A percentile compares a stretch with the other conserved stretches of the same genome.
Conservation (phyloP, 140 eudicot species). For the Ambrosia hybrid region DNA sequence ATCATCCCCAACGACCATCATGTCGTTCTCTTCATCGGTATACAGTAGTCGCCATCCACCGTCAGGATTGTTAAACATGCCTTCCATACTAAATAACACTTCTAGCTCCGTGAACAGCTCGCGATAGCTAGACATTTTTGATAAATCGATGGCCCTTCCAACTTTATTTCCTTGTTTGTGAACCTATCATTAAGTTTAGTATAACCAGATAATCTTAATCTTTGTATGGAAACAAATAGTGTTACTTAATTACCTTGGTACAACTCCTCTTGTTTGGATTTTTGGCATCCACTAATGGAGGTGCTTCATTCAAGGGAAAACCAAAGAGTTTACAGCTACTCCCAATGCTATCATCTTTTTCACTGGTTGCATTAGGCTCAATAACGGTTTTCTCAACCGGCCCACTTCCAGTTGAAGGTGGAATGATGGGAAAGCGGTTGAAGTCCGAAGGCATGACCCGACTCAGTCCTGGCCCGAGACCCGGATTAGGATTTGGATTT, state of each 20-base stretch:
- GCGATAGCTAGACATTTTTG: slow-evolving; percentile 57
- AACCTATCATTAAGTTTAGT: slow-evolving; percentile 48
- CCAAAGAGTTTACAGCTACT: no score
- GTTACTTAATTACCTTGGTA: no score
- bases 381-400: slow-evolving; percentile 37
- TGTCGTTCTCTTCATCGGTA: slow-evolving; percentile 76
- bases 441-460: slow-evolving; percentile 6
- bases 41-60: slow-evolving; percentile 76
- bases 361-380: slow-evolving; percentile 35
- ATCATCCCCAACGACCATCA: slow-evolving; percentile 90
- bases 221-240: no score
- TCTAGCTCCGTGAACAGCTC: slow-evolving; percentile 78
- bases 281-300: no score
- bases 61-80: slow-evolving; percentile 56
- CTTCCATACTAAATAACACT: slow-evolving; percentile 77
- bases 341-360: slow-evolving; percentile 16
- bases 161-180: slow-evolving; percentile 95
- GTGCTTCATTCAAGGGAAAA: no score
- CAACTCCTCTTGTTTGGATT: no score
- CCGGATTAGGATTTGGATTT: slow-evolving; percentile 38
- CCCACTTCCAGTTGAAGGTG: slow-evolving; percentile 36
- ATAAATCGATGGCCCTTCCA: slow-evolving; percentile 86
- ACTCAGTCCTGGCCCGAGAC: neutral
- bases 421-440: slow-evolving; percentile 12
- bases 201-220: neutral